Conservation (phyloP, 768 basidiomycete genomes). For the Podaxis carcinomalis region DNA sequence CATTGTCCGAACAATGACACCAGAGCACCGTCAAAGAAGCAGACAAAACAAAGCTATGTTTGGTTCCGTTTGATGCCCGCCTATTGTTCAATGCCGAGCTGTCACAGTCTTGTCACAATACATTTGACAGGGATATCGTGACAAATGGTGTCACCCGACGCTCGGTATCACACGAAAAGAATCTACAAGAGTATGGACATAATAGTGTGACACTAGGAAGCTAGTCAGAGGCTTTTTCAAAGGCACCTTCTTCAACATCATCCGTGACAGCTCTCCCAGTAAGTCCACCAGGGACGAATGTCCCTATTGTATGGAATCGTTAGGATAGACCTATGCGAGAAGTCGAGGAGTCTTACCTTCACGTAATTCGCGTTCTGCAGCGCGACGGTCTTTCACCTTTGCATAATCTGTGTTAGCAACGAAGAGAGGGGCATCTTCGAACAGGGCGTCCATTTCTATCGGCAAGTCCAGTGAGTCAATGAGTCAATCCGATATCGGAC, state of each 20-base stretch:
- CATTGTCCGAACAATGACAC: neutral
- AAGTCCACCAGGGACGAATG: slow-evolving; percentile 20
- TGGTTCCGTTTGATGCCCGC: neutral
- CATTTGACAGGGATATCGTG: neutral
- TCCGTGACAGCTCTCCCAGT: slow-evolving; percentile 10
- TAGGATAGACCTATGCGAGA: neutral
- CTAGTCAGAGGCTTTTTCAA: too few relatives aligned
- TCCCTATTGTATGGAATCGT: slow-evolving; percentile 10
- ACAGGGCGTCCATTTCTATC: slow-evolving; percentile 39
- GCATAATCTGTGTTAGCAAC: slow-evolving; percentile 32
- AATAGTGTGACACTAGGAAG: too few relatives aligned
- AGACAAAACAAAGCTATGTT: neutral
- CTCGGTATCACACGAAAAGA: too few relatives aligned
- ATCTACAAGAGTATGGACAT: too few relatives aligned
- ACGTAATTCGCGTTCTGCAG: slow-evolving; percentile 34
- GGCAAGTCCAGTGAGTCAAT: neutral
- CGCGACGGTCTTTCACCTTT: slow-evolving; percentile 28
- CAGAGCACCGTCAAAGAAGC: neutral
- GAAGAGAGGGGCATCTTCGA: slow-evolving; percentile 34
- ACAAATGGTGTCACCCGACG: neutral
- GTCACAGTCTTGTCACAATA: neutral
- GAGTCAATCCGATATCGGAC: neutral
- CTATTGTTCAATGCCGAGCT: neutral
- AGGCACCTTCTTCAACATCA: neutral
- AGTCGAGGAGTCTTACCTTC: slow-evolving; percentile 23